Base-by-base conservation (phyloP, 768 basidiomycete species). In the Psilocybe subaeruginosa region DNA sequence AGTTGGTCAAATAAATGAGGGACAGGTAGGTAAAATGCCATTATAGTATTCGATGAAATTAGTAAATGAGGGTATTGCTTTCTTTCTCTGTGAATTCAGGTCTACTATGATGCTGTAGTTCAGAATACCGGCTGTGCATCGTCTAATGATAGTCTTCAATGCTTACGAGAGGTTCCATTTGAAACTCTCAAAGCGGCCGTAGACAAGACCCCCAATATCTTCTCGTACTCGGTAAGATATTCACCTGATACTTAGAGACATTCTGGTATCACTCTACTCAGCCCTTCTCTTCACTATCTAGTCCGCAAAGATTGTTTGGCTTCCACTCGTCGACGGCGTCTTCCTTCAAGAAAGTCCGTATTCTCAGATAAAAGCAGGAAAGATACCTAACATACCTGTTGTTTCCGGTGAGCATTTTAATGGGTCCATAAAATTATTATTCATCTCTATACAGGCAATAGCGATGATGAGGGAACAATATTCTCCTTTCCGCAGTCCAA, bases 341-440 rank as follows among this genome's bases (percentile, higher is more conserved):
- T 81, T 85, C 67, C 67, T 85, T 3, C 71, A 74, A 2, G 79
- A 78, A 54, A 67, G 72, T 45, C 78, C 82, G 3, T 75, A 77
- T 62, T 59, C 67, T 0, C 74, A 83, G 3, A 76, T 84, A 0
- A 66, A 71, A 48, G 61, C 76, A 17, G 80, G 81, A 1, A 74
- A 68, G 37, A 77, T 86, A 1, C 77, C 83, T 1, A 74, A 78
- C 52, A 72, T 87, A 3, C 82, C 82, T 0, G 75, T 85, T 58
- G 70, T 86, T 16, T 59, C 69, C 1, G 81, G 81, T 76, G 49
- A 8, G 54, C 9, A 30, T 27, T 46, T 8, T 50, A 37, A 46
- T 33, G 16, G 2, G 12, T 31, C 2, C 8, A 54, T 9, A 8
- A 45, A 12, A 51, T 23, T n/a, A 30, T 50, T 14, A 50, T 29